Evolutionary conservation across 305 asterid genomes (phyloP), one percentile per base, ranked within the genome.

Genomic region (Fraxinus platypoda): DNA sequence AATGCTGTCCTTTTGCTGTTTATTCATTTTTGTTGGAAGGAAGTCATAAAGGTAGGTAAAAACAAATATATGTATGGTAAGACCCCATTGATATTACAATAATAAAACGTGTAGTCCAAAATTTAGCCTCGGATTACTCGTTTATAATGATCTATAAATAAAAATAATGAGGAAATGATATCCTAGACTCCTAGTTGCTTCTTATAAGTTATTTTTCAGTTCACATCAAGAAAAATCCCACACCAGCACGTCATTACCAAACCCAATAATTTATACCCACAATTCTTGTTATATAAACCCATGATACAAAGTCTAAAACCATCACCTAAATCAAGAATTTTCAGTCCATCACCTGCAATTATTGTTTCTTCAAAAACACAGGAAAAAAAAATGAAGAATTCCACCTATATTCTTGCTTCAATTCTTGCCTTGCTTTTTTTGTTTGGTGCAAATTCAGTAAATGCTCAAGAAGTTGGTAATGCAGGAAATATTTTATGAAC

Each of bases 381-480:
- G 13, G 3, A 7, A 23, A 19, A 15, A 26, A 34, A 43, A 68
- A 83, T 37, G 26, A 76, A 19, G 75, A 73, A 28, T 70, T 70
- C 79, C 8, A 7, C 75, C 28, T 28, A 54, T 70, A 28, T 83
- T 15, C 28, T 75, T 9, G 77, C 71, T 30, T 78, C 85, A 23
- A 62, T 88, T 70, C 62, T 87, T 66, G 38, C 38, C 34, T 86
- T 76, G 80, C 41, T 86, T 19, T 6, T 86, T 64, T 64, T 86
- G 78, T 57, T 82, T 34, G 85, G 30, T 35, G 33, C 82, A 35
- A 86, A 78, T 38, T 46, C 81, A 76, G 83, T 79, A 80, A 81
- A 80, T 34, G 92, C 95, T 35, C 89, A 86, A 86, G 91, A 86
- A 86, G 89, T 86, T 6, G 90, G 90, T 86, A 57, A 33, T 72